Evolutionary conservation across 2,329 filamentous ascomycete species (phyloP).

Genomic region (Furcasterigmium sp.): DNA sequence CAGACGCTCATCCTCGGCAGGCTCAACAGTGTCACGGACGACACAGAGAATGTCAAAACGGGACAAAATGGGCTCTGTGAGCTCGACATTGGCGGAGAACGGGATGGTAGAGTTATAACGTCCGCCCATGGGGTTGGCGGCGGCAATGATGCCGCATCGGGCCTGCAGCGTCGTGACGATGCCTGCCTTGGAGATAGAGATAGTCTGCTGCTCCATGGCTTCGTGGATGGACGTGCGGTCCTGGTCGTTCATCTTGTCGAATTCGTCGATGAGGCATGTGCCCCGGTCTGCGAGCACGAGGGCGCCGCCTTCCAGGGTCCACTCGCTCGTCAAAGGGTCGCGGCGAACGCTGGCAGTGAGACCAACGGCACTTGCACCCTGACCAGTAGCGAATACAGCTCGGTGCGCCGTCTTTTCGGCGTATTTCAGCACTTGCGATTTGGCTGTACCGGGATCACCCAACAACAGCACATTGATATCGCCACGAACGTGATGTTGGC

Average conservation of each 20-base stretch:
- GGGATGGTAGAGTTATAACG: slow-evolving; percentile 96
- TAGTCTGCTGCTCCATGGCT: slow-evolving; percentile 99
- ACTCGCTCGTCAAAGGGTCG: slow-evolving; percentile 92
- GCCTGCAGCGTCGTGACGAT: slow-evolving; percentile 97
- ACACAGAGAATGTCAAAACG: slow-evolving; percentile 98
- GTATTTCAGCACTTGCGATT: slow-evolving; percentile 96
- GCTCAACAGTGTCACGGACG: slow-evolving; percentile 91
- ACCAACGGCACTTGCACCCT: slow-evolving; percentile 96
- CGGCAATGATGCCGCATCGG: slow-evolving; percentile 91
- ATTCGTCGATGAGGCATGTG: slow-evolving; percentile 95
- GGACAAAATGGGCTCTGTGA: slow-evolving; percentile 94
- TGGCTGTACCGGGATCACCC: slow-evolving; percentile 95
- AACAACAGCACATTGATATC: slow-evolving; percentile 97
- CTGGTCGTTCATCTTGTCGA: slow-evolving; percentile 99
- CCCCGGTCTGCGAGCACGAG: slow-evolving; percentile 92
- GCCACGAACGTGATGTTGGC: slow-evolving; percentile 84
- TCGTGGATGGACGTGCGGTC: slow-evolving; percentile 98
- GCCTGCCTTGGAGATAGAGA: slow-evolving; percentile 97
- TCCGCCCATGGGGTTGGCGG: slow-evolving; percentile 92
- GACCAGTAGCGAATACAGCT: slow-evolving; percentile 94
- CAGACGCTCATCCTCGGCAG: slow-evolving; percentile 83
- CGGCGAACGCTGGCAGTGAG: slow-evolving; percentile 93
- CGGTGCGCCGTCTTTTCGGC: slow-evolving; percentile 96
- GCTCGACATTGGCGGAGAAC: slow-evolving; percentile 92
- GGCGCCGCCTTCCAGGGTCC: slow-evolving; percentile 94